Base-by-base conservation (phyloP, 768 basidiomycete genomes). In the Leccinum disarticulatum region DNA sequence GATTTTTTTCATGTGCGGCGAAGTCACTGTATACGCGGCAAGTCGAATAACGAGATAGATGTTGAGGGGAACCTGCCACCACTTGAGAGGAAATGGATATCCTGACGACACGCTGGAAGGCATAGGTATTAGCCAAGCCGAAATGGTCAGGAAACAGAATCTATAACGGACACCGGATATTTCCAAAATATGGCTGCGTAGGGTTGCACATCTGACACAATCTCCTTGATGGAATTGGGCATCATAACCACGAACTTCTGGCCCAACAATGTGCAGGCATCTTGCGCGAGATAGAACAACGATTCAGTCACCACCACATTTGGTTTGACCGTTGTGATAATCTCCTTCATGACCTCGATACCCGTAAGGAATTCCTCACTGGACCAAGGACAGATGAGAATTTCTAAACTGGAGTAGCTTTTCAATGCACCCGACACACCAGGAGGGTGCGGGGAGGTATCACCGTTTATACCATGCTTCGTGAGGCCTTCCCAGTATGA, bases 231-330 rank as follows among this genome's bases (percentile, higher is more conserved):
- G 17, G 58, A 48, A 11, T 11, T 52, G 11, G 63, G 62, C 15
- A 31, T 11, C 3, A 63, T 59, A 15, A 43, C 8, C 19, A 63
- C 38, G 30, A 56, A 43, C 19, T 54, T 59, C 54, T 60, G 62
- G 30, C 30, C 35, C 7, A 14, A 3, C 13, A 64, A 47, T 17
- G 28, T 47, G 54, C 64, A 64, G 4, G 64, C 63, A 13, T 61
- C 56, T 22, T 7, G 30, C 14, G 64, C 59, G 49, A 38, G 9
- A 38, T 15, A 22, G 43, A 58, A 65, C 0, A n/a, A n/a, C n/a
- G n/a, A 54, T 3, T 65, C 64, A 28, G 48, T 14, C 19, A 46
- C 48, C 1, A 61, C 59, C 11, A 54, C 3, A 41, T 52, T 33
- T 9, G 59, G 63, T 27, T 50, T 56, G 25, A 19, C 31, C 5